Evolutionary conservation across 1,284 basidiomycete species (phyloP).

Genomic region (Marasmius tenuissimus): DNA sequence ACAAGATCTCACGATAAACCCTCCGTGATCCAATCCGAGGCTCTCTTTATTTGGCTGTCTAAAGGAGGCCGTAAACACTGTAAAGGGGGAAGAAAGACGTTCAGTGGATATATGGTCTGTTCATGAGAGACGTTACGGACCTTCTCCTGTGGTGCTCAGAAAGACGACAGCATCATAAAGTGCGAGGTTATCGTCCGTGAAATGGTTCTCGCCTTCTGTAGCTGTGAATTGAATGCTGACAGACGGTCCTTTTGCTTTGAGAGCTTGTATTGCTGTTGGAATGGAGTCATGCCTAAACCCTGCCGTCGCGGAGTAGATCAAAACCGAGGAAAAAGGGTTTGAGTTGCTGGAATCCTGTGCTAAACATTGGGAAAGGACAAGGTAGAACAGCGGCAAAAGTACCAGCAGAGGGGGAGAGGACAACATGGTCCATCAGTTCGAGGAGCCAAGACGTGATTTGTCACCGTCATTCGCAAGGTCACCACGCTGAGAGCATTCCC

Average conservation of each 20-base stretch:
- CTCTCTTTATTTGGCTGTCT: no score
- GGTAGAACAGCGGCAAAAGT: no score
- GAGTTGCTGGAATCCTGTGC: slow-evolving; percentile 17
- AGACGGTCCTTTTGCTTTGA: slow-evolving; percentile 31
- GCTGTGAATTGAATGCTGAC: slow-evolving; percentile 59
- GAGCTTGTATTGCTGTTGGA: slow-evolving; percentile 55
- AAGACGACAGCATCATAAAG: slow-evolving; percentile 72
- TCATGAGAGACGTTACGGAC: slow-evolving; percentile 20
- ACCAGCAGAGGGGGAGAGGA: no score
- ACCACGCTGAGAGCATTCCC: no score
- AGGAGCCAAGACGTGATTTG: no score
- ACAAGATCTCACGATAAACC: no score
- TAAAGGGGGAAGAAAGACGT: neutral
- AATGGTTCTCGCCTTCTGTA: slow-evolving; percentile 63
- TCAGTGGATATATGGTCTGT: neutral
- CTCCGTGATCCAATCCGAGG: no score
- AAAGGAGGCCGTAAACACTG: no score
- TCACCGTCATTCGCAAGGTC: no score
- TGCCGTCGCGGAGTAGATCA: slow-evolving; percentile 57
- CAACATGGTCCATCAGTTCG: no score
- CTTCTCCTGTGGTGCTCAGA: slow-evolving; percentile 71
- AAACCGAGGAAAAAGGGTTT: slow-evolving; percentile 36
- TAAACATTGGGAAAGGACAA: neutral
- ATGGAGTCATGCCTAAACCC: slow-evolving; percentile 76
- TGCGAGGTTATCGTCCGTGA: slow-evolving; percentile 55